Evolutionary conservation across 129 eudicot genomes (phyloP), one percentile per base, ranked within the genome.

Genomic region (Tanacetum coccineum): DNA sequence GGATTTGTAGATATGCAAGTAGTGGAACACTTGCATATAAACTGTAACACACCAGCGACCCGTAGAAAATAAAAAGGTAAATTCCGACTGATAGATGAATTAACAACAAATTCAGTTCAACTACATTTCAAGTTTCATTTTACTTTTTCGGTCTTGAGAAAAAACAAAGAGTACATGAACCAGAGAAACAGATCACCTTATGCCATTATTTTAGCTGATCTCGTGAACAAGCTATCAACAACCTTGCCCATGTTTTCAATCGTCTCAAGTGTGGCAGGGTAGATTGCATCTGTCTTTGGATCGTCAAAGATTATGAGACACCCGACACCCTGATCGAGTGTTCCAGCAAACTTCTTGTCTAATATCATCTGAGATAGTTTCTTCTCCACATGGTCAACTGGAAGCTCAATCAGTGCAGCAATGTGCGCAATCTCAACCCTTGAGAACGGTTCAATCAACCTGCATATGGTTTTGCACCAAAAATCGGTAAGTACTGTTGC

Each of bases 391-490:
- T 87, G 91, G 9, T 84, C 86, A 17, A 74, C 74, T 3, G 91
- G 91, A 22, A 87, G 80, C 54, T 87, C 95, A 30, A 87, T 87
- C 74, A 87, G 60, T 64, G 82, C 87, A 1, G 91, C 95, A 60
- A 87, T 73, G 75, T 87, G 95, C 2, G 84, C 71, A 18, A 87
- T 87, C 75, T 84, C 95, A n/a, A 87, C 95, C 70, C 88, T 80
- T 1, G 95, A 87, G 55, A 87, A 87, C 0, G 91, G 95, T 82
- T 87, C 95, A 10, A 87, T 87, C 86, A 87, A 73, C 78, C 88
- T 84, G 88, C 86, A 82, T 22, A 81, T n/a, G 66, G 28, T 21
- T 42, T 64, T 21, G 44, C n/a, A 22, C 26, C 53, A 18, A 44
- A 67, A 44, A 14, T 36, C n/a, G 22, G 12, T 60, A 49, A 45